Conservation (phyloP, 208 protist genomes). For the Leishmania guyanensis region DNA sequence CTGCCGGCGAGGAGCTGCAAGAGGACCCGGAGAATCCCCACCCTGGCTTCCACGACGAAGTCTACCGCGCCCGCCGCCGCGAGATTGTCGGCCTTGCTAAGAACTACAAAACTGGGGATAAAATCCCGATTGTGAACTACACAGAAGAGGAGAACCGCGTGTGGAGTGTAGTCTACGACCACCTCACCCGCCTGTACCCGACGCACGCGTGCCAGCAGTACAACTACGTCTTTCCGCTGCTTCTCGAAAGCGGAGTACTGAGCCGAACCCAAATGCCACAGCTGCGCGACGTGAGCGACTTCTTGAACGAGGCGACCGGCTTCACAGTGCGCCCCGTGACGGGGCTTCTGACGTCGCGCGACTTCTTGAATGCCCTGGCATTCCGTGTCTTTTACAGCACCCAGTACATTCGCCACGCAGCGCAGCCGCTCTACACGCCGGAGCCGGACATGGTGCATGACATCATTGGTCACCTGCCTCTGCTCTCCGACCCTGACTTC, state of each 20-base stretch:
- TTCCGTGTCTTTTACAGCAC: constrained; percentile 97
- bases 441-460: constrained; percentile 97
- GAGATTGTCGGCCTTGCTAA: constrained; percentile 71
- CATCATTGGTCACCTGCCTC: constrained; percentile 95
- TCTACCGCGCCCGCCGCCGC: constrained; percentile 91
- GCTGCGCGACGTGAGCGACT: constrained; percentile 92
- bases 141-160: constrained; percentile 90
- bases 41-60: constrained; percentile 94
- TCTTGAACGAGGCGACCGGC: constrained; percentile 92
- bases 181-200: constrained; percentile 88
- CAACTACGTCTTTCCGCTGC: constrained; percentile 90
- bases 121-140: constrained; percentile 93
- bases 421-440: constrained; percentile 95
- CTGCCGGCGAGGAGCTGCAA: constrained; percentile 80
- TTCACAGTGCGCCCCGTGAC: constrained; percentile 93
- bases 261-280: constrained; percentile 92
- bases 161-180: constrained; percentile 87
- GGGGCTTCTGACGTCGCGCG: constrained; percentile 92
- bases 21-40: constrained; percentile 92
- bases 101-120: constrained; percentile 83
- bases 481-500: constrained; percentile 96
- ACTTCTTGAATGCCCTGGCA: constrained; percentile 96
- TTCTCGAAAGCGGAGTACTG: constrained; percentile 95
- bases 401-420: constrained; percentile 97
- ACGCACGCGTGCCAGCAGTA: constrained; percentile 95